phyloP scores from a whole-genome alignment of 257 asterid genomes.

The Nicotiana paniculata region DNA sequence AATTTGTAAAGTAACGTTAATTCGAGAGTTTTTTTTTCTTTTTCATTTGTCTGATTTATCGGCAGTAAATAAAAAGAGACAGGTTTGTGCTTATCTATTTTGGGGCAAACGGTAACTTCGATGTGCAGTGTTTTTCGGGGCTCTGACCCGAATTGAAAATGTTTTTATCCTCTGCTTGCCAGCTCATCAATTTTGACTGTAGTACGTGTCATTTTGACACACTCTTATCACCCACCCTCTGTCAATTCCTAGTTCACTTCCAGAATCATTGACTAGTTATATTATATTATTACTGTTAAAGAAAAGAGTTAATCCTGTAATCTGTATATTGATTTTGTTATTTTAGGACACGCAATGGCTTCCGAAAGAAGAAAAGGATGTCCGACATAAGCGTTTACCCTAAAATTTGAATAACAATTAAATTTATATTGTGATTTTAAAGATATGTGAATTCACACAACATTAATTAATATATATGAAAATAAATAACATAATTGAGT shows the following conservation, averaged over 20 bases:
- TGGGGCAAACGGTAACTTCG: background rate
- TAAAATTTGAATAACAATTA: too few relatives aligned
- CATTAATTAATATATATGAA: too few relatives aligned
- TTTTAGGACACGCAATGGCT: background rate
- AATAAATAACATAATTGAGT: too few relatives aligned
- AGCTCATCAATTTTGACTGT: background rate
- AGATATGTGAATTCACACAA: too few relatives aligned
- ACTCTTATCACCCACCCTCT: background rate
- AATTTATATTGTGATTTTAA: too few relatives aligned
- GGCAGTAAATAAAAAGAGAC: background rate
- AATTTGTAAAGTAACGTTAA: background rate
- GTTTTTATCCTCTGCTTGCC: background rate
- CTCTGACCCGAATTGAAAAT: background rate
- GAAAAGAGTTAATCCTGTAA: background rate
- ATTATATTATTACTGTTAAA: background rate
- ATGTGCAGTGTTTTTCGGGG: background rate
- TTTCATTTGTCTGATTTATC: background rate
- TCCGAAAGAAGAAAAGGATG: background rate
- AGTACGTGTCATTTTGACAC: background rate
- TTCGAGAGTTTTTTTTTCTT: background rate
- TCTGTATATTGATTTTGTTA: background rate
- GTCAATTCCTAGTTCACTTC: background rate
- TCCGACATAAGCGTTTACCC: background rate
- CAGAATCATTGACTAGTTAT: background rate
- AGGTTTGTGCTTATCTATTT: background rate